Conservation (phyloP, 1,284 basidiomycete species). For the Rhodotorula sp. region DNA sequence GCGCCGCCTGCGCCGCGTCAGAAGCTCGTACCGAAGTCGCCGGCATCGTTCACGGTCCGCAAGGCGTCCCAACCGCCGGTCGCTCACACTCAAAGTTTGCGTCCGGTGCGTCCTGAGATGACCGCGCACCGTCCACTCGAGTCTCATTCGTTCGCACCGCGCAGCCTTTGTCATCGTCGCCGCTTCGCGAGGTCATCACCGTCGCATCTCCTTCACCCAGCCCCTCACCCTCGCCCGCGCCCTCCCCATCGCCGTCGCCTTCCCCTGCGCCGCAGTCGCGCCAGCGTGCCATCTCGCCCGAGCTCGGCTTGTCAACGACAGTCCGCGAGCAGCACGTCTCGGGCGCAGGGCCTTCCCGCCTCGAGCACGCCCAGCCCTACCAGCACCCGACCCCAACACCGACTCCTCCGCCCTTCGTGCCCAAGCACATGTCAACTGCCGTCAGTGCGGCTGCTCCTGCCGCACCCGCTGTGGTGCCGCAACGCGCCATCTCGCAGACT, state of each 20-base stretch:
- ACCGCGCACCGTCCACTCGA: too few species aligned
- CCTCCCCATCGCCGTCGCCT: background rate
- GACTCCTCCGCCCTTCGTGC: slow-evolving; percentile 1
- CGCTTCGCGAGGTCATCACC: slow-evolving; percentile 3
- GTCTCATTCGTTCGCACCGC: background rate
- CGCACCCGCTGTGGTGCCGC: too few species aligned
- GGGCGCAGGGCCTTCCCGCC: too few species aligned
- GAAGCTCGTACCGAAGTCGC: background rate
- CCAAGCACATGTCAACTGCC: background rate
- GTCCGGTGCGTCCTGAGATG: background rate
- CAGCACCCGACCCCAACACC: slow-evolving; percentile 15
- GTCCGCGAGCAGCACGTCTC: background rate
- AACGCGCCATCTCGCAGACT: too few species aligned
- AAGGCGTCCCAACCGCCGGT: background rate
- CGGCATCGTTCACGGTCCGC: background rate
- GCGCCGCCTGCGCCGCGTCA: background rate
- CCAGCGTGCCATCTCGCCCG: background rate
- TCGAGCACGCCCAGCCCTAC: background rate
- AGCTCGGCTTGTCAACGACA: background rate
- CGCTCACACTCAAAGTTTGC: background rate
- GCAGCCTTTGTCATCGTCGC: slow-evolving; percentile 3
- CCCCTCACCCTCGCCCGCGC: background rate
- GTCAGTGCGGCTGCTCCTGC: too few species aligned
- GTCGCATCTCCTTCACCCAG: background rate
- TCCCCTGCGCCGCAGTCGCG: background rate